Conservation (phyloP, 352 stramenopile species). For the Globisporangium nodosum region DNA sequence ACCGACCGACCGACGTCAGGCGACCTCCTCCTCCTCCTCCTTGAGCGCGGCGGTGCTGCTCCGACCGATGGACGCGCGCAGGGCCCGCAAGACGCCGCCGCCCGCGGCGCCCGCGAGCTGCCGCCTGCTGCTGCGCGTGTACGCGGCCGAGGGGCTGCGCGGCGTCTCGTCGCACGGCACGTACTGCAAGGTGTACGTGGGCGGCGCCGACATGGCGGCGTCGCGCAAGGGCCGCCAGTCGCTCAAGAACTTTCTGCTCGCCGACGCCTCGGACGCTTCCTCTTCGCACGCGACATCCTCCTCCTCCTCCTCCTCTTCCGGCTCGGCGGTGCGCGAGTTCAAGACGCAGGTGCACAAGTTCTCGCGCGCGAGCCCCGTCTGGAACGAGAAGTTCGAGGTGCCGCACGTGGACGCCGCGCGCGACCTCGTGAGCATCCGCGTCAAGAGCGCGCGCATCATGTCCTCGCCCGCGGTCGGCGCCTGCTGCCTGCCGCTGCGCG, state of each 20-base stretch:
- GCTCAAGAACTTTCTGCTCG: conserved; percentile 15
- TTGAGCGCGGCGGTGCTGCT: too few species aligned
- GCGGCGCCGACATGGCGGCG: conserved; percentile 37
- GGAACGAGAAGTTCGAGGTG: conserved; percentile 81
- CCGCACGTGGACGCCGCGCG: conserved; percentile 30
- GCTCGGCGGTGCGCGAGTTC: conserved; percentile 30
- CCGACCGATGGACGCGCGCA: conserved; percentile 12
- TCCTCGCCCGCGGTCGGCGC: conserved; percentile 47
- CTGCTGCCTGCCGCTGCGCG: conserved; percentile 36
- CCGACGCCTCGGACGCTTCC: background rate
- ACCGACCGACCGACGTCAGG: conserved; percentile 1
- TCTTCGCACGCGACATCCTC: too few species aligned
- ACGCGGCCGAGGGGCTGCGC: conserved; percentile 50
- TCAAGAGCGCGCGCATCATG: conserved; percentile 71
- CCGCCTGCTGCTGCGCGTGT: conserved; percentile 62
- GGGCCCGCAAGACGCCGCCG: conserved; percentile 6
- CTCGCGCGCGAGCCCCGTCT: conserved; percentile 38
- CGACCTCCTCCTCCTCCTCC: background rate
- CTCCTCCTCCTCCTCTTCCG: background rate
- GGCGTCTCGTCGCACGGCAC: conserved; percentile 63
- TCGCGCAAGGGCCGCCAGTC: conserved; percentile 16
- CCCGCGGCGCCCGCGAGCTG: background rate
- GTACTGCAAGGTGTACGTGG: conserved; percentile 72
- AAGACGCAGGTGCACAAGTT: conserved; percentile 70
- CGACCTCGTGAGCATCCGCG: conserved; percentile 62